Evolutionary conservation across 2,329 filamentous ascomycete genomes (phyloP).

Genomic region (Mycogone perniciosa): DNA sequence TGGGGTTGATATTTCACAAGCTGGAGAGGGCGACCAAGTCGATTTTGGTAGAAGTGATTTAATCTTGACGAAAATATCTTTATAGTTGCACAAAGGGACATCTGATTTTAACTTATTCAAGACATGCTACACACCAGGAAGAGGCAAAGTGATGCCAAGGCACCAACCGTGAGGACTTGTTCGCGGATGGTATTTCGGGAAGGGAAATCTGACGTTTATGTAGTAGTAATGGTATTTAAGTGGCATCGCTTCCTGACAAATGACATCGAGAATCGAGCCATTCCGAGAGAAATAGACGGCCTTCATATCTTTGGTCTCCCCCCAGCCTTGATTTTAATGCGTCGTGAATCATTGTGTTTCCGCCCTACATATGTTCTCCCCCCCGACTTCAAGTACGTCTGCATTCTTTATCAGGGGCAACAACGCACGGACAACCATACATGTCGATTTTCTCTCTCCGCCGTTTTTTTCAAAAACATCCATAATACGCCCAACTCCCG

Average conservation of each 20-base stretch:
- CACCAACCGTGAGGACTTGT: too few species aligned
- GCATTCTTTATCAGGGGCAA: neutral
- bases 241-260: too few species aligned
- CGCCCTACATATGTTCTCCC: neutral
- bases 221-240: too few species aligned
- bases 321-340: neutral
- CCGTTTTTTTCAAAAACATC: constrained; percentile 6
- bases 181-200: too few species aligned
- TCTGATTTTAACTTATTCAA: too few species aligned
- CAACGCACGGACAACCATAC: neutral
- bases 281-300: too few species aligned
- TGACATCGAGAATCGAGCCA: too few species aligned
- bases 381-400: neutral
- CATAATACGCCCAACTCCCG: constrained; percentile 26
- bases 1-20: constrained; percentile 7
- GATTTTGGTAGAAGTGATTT: neutral
- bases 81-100: too few species aligned
- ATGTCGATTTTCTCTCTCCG: neutral
- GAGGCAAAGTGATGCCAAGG: too few species aligned
- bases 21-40: constrained; percentile 7
- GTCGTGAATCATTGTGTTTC: neutral
- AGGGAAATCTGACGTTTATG: too few species aligned
- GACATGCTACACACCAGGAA: too few species aligned
- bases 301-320: neutral
- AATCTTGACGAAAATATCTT: too few species aligned